Evolutionary conservation across 768 basidiomycete genomes (phyloP), one percentile per base, ranked within the genome.

Genomic region (Naematelia aurantialba): DNA sequence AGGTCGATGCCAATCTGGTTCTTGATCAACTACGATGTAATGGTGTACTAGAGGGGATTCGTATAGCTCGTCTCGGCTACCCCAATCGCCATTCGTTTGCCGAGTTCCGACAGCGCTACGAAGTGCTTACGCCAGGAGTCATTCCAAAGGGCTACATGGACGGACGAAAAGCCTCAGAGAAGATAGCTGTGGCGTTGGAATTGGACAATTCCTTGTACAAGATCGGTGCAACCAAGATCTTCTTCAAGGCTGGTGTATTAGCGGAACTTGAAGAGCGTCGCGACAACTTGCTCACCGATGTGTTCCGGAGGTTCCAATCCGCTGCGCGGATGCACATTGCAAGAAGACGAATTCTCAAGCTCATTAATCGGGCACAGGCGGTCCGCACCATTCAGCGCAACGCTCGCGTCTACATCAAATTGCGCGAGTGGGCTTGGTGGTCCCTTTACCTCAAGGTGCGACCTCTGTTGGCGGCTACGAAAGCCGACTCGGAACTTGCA

Each of bases 371-470:
- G 47, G 91, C 92, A 1, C 81, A 87, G 42, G 92, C 96, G 3
- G 85, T 93, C 44, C 84, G 89, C 47, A 93, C 89, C 1, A 92
- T 98, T 61, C 96, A 98, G 73, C 83, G 86, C 46, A 99, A 99
- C 73, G 94, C 94, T 1, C 81, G 91, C 21, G 82, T 96, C 21
- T 98, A 98, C 72, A 86, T 87, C 5, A 87, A 90, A 56, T 81
- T 99, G 26, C 82, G 85, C 47, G 90, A 94, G 53, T 98, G 96
- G 96, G 92, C 94, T 1, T 98, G 96, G 96, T 99, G 96, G 96
- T 89, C 92, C 62, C 81, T 98, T 8, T 99, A 93, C 74, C 91
- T 91, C 1, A 94, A 94, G 81, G 91, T 99, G 19, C 88, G 93
- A 30, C 96, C 96, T 0, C 76, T 98, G 13, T 82, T 99, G 27